A percentile compares a stretch with the other conserved stretches of the same genome.
These are phyloP conservation scores for Rhizopus microsporus DNA, from an alignment of 371 early-diverging fungal species.

Conservation along the genomic window DNA sequence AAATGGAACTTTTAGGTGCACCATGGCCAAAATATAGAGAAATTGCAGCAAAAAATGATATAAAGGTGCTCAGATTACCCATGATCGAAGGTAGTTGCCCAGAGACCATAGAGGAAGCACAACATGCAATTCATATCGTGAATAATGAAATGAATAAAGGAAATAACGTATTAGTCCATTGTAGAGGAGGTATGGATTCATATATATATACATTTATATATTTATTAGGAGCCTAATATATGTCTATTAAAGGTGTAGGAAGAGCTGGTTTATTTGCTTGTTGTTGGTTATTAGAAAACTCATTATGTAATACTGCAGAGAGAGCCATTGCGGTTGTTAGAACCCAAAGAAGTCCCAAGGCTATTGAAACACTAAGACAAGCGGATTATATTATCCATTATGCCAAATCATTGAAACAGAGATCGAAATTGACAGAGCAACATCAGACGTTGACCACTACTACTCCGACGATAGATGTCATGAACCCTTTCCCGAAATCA, in stretches of 20 bases:
- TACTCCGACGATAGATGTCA: no score
- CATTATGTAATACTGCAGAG: conserved; percentile 51
- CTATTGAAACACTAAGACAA: conserved; percentile 69
- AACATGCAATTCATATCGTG: conserved; percentile 54
- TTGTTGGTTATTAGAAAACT: conserved; percentile 68
- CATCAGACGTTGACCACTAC: no score
- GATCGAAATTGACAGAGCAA: not conserved
- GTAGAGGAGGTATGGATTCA: conserved; percentile 68
- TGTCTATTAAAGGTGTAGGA: conserved; percentile 60
- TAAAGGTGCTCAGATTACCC: conserved; percentile 63
- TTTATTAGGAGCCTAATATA: not conserved
- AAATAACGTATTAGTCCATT: conserved; percentile 71
- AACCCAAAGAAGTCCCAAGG: conserved; percentile 60
- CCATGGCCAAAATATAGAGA: conserved; percentile 65
- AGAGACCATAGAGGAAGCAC: conserved; percentile 61
- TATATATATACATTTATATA: not conserved
- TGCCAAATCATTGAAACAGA: conserved; percentile 32
- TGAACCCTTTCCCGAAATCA: no score
- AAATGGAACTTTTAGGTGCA: conserved; percentile 71
- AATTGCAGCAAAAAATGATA: conserved; percentile 55
- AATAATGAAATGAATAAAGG: conserved; percentile 54
- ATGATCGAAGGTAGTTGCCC: conserved; percentile 80
- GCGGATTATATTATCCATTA: conserved; percentile 66
- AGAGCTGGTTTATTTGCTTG: conserved; percentile 78
- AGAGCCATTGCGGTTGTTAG: conserved; percentile 59